Conservation (phyloP, 2,329 filamentous ascomycete genomes). For the Penicillium sp. region DNA sequence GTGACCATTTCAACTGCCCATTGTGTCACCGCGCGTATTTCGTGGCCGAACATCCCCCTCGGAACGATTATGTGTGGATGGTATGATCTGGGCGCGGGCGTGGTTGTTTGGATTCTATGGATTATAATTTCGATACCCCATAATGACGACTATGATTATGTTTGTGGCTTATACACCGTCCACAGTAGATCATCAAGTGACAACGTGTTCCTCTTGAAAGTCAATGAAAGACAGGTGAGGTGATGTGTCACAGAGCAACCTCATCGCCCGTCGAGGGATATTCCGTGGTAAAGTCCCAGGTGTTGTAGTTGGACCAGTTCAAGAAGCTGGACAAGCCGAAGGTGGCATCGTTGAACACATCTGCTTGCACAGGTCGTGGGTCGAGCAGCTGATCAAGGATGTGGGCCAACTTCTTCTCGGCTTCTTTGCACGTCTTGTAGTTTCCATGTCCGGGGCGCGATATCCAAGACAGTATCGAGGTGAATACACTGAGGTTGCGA, state of each 20-base stretch:
- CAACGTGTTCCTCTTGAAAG: no score
- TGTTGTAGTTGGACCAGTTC: constrained; percentile 32
- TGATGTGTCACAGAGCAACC: constrained; percentile 20
- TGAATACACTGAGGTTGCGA: constrained; percentile 32
- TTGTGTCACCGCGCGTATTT: constrained; percentile 36
- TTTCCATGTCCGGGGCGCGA: constrained; percentile 32
- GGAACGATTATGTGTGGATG: constrained; percentile 36
- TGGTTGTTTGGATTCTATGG: background rate
- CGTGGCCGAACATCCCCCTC: constrained; percentile 25
- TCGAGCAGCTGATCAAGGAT: constrained; percentile 36
- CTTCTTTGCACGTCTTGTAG: constrained; percentile 32
- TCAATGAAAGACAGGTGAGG: no score
- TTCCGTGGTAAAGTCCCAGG: constrained; percentile 31
- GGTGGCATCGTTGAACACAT: constrained; percentile 27
- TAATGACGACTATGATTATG: constrained; percentile 8
- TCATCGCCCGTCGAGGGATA: constrained; percentile 21
- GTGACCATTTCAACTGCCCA: constrained; percentile 37
- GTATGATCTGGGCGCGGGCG: constrained; percentile 19
- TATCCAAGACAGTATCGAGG: constrained; percentile 32
- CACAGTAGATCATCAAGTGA: no score
- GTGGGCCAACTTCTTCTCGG: constrained; percentile 33
- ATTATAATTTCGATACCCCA: background rate
- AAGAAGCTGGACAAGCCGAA: constrained; percentile 30
- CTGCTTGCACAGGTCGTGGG: constrained; percentile 27
- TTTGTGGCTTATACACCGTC: no score